Conservation (phyloP, 1,284 basidiomycete species). For the Malassezia cuniculi region DNA sequence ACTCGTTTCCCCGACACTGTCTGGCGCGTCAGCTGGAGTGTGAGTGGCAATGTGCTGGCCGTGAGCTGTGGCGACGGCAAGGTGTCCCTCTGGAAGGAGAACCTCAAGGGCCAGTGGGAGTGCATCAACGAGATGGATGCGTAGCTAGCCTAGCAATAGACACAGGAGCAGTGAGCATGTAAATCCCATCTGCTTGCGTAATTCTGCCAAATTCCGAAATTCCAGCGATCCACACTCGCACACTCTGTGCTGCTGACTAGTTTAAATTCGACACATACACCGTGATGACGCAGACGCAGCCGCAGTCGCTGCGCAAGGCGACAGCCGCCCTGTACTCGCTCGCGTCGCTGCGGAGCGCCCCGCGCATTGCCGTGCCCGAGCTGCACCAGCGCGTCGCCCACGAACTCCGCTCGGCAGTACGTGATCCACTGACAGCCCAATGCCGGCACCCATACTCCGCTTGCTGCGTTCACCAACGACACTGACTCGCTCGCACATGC, state of each 20-base stretch:
- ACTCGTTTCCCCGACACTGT: slow-evolving; percentile 50
- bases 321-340: slow-evolving; percentile 7
- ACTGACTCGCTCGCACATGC: background rate
- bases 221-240: too few species aligned
- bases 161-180: too few species aligned
- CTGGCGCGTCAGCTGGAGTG: slow-evolving; percentile 93
- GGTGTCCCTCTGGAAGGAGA: slow-evolving; percentile 96
- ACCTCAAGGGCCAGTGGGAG: slow-evolving; percentile 83
- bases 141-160: background rate
- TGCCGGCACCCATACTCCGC: background rate
- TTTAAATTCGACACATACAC: too few species aligned
- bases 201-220: too few species aligned
- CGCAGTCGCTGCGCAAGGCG: too few species aligned
- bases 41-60: slow-evolving; percentile 87
- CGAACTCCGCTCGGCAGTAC: slow-evolving; percentile 7
- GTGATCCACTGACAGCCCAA: background rate
- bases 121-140: slow-evolving; percentile 53
- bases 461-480: background rate
- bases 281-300: too few species aligned
- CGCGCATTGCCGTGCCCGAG: slow-evolving; percentile 5
- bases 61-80: slow-evolving; percentile 97
- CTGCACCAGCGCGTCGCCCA: slow-evolving; percentile 2
- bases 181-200: too few species aligned
- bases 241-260: too few species aligned
- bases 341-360: slow-evolving; percentile 6